A percentile compares a stretch with the other conserved stretches of the same genome.
Conservation (phyloP, 2,329 filamentous ascomycete genomes). For the Cercospora sesami region DNA sequence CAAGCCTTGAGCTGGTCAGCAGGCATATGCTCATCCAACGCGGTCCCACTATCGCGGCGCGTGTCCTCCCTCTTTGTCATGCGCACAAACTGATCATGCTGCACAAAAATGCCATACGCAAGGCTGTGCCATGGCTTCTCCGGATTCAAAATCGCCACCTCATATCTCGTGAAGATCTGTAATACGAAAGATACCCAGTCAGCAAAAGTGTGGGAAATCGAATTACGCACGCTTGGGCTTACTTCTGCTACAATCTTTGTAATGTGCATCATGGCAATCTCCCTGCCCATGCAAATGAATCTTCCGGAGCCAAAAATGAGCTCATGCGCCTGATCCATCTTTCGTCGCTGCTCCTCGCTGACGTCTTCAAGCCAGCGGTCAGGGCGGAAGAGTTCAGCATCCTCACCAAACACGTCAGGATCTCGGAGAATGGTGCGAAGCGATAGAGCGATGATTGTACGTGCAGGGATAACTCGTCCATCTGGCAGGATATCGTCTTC, state of each 20-base stretch:
- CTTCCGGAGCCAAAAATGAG: not conserved
- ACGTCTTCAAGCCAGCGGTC: not conserved
- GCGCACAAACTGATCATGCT: not conserved
- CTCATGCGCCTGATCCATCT: not conserved
- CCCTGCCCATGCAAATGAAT: not conserved
- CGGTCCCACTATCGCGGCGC: not conserved
- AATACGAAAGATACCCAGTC: not conserved
- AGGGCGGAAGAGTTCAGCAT: not conserved
- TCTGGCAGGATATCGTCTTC: not conserved
- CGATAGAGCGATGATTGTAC: not conserved
- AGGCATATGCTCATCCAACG: not conserved
- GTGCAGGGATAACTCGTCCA: not conserved
- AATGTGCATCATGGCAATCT: not conserved
- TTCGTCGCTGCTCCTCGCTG: not conserved
- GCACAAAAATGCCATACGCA: not conserved
- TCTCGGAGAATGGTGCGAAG: not conserved
- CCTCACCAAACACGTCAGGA: not conserved
- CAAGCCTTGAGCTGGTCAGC: not conserved
- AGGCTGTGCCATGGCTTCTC: not conserved
- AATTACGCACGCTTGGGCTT: not conserved
- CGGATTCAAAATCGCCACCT: not conserved
- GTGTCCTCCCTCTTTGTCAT: not conserved
- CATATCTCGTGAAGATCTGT: not conserved
- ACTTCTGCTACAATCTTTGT: not conserved
- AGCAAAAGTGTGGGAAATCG: not conserved